Base-by-base conservation (phyloP, 1,284 basidiomycete species). In the Neolentinus lepideus region DNA sequence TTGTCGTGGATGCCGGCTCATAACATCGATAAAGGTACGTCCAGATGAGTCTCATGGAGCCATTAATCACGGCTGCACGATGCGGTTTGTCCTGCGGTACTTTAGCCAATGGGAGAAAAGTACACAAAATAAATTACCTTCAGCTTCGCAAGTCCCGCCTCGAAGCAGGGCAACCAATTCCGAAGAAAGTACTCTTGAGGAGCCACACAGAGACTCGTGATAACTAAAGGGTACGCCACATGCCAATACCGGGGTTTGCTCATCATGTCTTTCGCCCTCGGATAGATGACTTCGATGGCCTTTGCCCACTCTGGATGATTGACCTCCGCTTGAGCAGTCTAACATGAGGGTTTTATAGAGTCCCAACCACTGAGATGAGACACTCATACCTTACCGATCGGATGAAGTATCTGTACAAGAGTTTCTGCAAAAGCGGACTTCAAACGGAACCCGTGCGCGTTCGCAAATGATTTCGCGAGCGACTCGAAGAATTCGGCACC, bases 231-330 rank as follows among this genome's bases (percentile, higher is more conserved):
- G 67, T 93, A 96, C 1, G 93, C 93, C 0, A 85, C 83, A 52
- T 79, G 77, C 93, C 94, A 98, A 68, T 98, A 97, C 29, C 93
- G 84, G 9, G 90, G 91, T 68, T 98, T 98, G 36, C 79, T 73
- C 67, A 88, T 84, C 90, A 98, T 95, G 54, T 90, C 88, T 56
- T 81, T 79, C 3, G 94, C 92, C 63, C 90, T 88, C 1, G 90
- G 88, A 65, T 88, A 86, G 45, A 98, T 91, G 4, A 84, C 74
- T 60, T 94, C 88, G 50, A 97, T 88, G 0, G 94, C 94, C 66
- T 92, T 93, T 1, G 86, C 88, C 95, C 95, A 98, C 56, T 89
- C 80, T 0, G 95, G 95, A 67, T 97, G 91, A 64, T 98, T 97
- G 51, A 96, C 92, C 73, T 98, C 95, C 1, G 93, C 95, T 67